phyloP scores from a whole-genome alignment of 805 yeast species.

The Wickerhamiella musiphila region DNA sequence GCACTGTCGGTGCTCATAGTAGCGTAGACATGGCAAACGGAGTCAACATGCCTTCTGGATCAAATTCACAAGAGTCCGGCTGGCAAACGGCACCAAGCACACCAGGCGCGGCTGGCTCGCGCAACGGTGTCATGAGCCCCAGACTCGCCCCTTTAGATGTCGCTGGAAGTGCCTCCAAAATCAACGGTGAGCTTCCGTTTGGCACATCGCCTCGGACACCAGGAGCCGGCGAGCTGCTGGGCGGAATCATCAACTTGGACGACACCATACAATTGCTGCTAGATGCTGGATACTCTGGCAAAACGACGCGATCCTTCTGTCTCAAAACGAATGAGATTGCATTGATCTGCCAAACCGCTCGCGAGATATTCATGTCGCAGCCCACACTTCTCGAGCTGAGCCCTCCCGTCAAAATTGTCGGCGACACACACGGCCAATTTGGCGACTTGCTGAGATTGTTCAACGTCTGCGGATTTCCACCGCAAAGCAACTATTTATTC shows the following conservation, averaged over 20 bases:
- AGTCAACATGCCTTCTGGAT: not conserved
- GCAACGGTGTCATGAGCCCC: not conserved
- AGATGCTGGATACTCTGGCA: constrained; percentile 94
- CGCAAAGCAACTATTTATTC: constrained; percentile 77
- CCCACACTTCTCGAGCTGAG: constrained; percentile 78
- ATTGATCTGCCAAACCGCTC: constrained; percentile 65
- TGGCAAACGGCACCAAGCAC: too few species aligned
- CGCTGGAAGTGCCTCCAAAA: constrained; percentile 2
- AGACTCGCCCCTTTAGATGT: not conserved
- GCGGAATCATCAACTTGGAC: constrained; percentile 44
- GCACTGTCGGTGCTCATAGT: not conserved
- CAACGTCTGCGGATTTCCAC: constrained; percentile 95
- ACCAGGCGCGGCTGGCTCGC: not conserved
- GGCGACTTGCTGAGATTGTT: constrained; percentile 79
- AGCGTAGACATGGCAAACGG: not conserved
- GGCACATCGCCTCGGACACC: constrained; percentile 15
- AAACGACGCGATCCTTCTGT: constrained; percentile 72
- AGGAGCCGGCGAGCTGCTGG: constrained; percentile 18
- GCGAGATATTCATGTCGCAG: constrained; percentile 78
- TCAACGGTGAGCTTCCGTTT: constrained; percentile 15
- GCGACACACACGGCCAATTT: constrained; percentile 95
- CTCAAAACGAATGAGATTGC: constrained; percentile 81
- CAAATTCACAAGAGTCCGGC: too few species aligned
- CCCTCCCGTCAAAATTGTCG: constrained; percentile 75
- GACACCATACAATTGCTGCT: constrained; percentile 76